A percentile compares a stretch with the other conserved stretches of the same genome.
phyloP scores from a whole-genome alignment of 257 asterid genomes.

The Fraxinus cuspidata region DNA sequence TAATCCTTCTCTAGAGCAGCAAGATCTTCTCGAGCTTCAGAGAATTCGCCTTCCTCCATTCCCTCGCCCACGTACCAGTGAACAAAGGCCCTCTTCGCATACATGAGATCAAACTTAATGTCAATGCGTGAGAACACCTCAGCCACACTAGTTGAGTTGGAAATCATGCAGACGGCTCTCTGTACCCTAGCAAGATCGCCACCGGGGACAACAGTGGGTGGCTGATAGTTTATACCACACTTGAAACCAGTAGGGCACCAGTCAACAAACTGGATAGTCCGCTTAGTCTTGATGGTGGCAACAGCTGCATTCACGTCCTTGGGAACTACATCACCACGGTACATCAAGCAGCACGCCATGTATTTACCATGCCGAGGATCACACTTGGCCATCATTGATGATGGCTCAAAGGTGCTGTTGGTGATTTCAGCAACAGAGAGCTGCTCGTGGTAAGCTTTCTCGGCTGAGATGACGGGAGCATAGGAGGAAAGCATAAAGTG shows the following conservation, averaged over 20 bases:
- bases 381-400: conserved; percentile 50
- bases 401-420: conserved; percentile 48
- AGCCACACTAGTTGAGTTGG: conserved; percentile 47
- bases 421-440: conserved; percentile 51
- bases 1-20: conserved; percentile 40
- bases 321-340: conserved; percentile 48
- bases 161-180: conserved; percentile 46
- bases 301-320: conserved; percentile 48
- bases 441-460: conserved; percentile 26
- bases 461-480: conserved; percentile 45
- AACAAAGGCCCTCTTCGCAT: conserved; percentile 44
- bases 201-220: conserved; percentile 44
- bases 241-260: conserved; percentile 53
- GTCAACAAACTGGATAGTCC: conserved; percentile 48
- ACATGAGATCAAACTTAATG: conserved; percentile 47
- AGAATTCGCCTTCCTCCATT: conserved; percentile 50
- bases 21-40: conserved; percentile 48
- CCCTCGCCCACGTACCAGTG: conserved; percentile 55
- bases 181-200: conserved; percentile 47
- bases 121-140: conserved; percentile 49
- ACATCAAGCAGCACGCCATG: conserved; percentile 51
- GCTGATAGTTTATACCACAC: conserved; percentile 46
- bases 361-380: conserved; percentile 50
- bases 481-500: conserved; percentile 51
- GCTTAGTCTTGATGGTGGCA: conserved; percentile 45